Evolutionary conservation across 169 alveolate species (phyloP).

Genomic region (Plasmodium cynomolgi): DNA sequence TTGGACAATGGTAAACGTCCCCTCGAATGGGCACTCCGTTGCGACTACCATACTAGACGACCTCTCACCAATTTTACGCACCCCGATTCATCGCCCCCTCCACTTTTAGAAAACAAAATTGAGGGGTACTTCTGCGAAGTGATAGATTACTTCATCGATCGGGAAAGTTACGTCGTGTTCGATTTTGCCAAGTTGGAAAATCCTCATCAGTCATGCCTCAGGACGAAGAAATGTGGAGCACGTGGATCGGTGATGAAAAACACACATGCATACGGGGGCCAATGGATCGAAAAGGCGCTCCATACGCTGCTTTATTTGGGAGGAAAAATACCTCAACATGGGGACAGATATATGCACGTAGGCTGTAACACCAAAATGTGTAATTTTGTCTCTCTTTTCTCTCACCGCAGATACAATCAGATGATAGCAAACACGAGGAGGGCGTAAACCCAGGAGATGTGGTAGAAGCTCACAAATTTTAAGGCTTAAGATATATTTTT

Average conservation of each 20-base stretch:
- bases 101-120: conserved; percentile 8
- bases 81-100: neutral
- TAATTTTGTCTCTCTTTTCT: neutral
- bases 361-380: neutral
- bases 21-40: neutral
- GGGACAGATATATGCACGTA: neutral
- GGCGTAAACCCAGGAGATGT: conserved; percentile 58
- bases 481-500: neutral
- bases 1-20: neutral
- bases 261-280: neutral
- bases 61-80: neutral
- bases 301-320: neutral
- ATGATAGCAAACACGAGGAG: conserved; percentile 68
- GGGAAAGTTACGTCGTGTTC: conserved; percentile 57
- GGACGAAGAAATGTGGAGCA: conserved; percentile 41
- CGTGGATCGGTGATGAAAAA: conserved; percentile 63
- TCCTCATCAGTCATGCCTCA: conserved; percentile 53
- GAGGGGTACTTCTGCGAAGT: conserved; percentile 62
- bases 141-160: conserved; percentile 51
- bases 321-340: neutral
- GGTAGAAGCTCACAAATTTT: conserved; percentile 56
- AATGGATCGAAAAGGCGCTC: neutral
- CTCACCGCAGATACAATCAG: conserved; percentile 43
- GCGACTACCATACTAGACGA: neutral
- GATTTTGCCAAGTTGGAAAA: conserved; percentile 38